Conservation (phyloP, 192 early-diverging fungal genomes). For the Backusella circina region DNA sequence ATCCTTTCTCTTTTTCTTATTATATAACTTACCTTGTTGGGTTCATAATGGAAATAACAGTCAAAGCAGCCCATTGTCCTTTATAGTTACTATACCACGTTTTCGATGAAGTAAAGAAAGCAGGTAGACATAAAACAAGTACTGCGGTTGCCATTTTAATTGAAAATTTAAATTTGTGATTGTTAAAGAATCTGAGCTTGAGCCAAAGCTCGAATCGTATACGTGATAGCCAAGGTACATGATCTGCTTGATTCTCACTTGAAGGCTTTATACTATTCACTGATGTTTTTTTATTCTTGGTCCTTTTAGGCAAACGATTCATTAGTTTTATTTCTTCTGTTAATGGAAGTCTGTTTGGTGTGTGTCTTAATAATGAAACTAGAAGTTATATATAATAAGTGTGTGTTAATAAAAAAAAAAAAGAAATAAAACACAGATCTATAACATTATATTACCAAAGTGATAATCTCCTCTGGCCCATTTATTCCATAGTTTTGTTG, state of each 20-base stretch:
- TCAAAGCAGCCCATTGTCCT: slow-evolving; percentile 48
- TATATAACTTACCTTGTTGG: slow-evolving; percentile 23
- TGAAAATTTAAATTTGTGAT: slow-evolving; percentile 45
- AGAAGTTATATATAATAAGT: not conserved
- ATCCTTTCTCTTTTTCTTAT: not conserved
- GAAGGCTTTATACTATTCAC: not conserved
- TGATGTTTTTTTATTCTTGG: not conserved
- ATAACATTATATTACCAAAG: slow-evolving; percentile 4
- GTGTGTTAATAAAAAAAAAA: not conserved
- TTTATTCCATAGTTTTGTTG: slow-evolving; percentile 27
- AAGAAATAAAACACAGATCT: not conserved
- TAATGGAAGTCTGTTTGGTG: not conserved
- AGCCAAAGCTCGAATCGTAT: slow-evolving; percentile 41
- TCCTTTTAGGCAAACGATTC: not conserved
- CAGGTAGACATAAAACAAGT: slow-evolving; percentile 32
- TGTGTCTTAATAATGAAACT: not conserved
- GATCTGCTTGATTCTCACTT: not conserved
- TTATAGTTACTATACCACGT: slow-evolving; percentile 26
- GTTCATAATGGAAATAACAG: slow-evolving; percentile 38
- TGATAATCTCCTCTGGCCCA: slow-evolving; percentile 25
- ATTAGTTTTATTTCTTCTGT: not conserved
- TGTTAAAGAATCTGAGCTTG: slow-evolving; percentile 32
- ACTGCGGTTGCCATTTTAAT: slow-evolving; percentile 49
- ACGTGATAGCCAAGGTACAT: not conserved
- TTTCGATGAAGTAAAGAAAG: slow-evolving; percentile 35